A percentile compares a stretch with the other conserved stretches of the same genome.
Evolutionary conservation across 352 stramenopile species (phyloP).

Genomic region (Globisporangium recalcitrans): DNA sequence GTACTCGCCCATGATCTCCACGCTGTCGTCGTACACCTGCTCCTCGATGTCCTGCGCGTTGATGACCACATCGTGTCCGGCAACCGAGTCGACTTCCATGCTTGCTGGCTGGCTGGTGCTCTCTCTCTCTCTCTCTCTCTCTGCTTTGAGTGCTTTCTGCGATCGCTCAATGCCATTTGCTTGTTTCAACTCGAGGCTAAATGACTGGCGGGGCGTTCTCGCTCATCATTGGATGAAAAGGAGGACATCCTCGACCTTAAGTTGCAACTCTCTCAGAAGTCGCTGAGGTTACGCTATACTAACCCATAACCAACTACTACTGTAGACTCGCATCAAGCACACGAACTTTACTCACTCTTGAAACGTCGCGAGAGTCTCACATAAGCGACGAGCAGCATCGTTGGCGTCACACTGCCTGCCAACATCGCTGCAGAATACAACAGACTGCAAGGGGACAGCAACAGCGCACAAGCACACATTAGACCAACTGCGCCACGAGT

Average conservation of each 20-base stretch:
- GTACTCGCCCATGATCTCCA: constrained; percentile 50
- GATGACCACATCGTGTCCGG: constrained; percentile 59
- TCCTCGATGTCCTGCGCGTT: constrained; percentile 40
- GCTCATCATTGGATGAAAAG: constrained; percentile 29
- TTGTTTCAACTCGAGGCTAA: constrained; percentile 15
- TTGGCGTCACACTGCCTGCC: constrained; percentile 27
- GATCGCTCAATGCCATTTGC: constrained; percentile 9
- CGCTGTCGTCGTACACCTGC: constrained; percentile 41
- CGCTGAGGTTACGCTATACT: not conserved
- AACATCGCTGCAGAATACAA: constrained; percentile 40
- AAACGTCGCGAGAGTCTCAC: constrained; percentile 16
- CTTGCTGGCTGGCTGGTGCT: no score
- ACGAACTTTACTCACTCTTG: constrained; percentile 34
- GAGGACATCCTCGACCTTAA: not conserved
- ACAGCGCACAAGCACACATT: not conserved
- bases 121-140: no score
- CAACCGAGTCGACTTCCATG: constrained; percentile 73
- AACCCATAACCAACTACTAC: not conserved
- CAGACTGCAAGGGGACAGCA: constrained; percentile 23
- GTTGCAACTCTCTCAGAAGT: constrained; percentile 10
- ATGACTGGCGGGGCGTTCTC: constrained; percentile 50
- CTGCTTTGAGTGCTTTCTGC: not conserved
- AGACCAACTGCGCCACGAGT: not conserved
- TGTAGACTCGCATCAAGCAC: not conserved
- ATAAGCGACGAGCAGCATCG: constrained; percentile 25